These are phyloP conservation scores for Artemisia annua DNA, from an alignment of 129 eudicot genomes.

Conservation along the genomic window DNA sequence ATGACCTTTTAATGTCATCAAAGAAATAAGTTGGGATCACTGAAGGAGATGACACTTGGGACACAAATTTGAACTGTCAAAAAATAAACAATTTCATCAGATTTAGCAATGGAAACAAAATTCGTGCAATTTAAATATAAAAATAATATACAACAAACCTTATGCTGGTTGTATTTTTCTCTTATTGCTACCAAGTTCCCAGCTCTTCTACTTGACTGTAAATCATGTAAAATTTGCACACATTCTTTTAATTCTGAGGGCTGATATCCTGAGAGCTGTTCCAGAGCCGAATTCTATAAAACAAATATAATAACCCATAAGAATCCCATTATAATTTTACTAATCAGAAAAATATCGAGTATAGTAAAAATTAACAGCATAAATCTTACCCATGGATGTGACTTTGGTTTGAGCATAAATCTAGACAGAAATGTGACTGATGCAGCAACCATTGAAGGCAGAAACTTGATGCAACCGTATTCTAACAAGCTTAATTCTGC, in stretches of 20 bases:
- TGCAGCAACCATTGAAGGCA: conserved; percentile 82
- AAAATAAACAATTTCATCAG: conserved; percentile 12
- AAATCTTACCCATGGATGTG: conserved; percentile 68
- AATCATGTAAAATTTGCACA: conserved; percentile 28
- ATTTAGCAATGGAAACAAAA: conserved; percentile 1
- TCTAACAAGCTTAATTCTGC: conserved; percentile 40
- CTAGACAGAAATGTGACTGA: conserved; percentile 70
- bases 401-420: conserved; percentile 28
- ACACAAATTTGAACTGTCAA: conserved; percentile 62
- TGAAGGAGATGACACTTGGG: conserved; percentile 43
- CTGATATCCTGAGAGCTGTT: too few species aligned
- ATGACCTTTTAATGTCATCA: conserved; percentile 21
- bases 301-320: not conserved
- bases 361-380: not conserved
- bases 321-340: not conserved
- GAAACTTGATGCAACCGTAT: conserved; percentile 53
- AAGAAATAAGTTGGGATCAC: conserved; percentile 50
- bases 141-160: conserved; percentile 37
- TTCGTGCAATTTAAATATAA: not conserved
- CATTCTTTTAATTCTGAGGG: too few species aligned
- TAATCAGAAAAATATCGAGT: not conserved
- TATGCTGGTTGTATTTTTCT: conserved; percentile 25
- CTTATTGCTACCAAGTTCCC: conserved; percentile 53
- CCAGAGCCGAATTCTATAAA: conserved; percentile 33
- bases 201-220: conserved; percentile 48